Conservation (phyloP, 345 rosid species). For the Eucalyptus curtisii region DNA sequence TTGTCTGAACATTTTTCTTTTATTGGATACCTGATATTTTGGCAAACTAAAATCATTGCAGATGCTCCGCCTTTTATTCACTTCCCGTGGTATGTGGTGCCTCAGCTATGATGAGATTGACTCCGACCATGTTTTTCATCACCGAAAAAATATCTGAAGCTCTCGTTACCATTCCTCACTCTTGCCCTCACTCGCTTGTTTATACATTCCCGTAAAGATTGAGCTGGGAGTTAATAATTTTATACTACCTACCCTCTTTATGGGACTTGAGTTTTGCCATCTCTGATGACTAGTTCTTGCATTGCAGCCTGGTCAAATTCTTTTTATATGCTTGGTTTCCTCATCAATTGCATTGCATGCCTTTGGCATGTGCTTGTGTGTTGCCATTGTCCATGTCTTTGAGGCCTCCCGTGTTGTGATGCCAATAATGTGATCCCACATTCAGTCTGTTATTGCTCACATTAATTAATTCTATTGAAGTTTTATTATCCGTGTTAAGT, state of each 20-base stretch:
- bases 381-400: background rate
- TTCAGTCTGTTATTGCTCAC: too few relatives aligned
- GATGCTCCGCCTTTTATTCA: background rate
- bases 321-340: background rate
- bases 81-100: background rate
- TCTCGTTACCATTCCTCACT: background rate
- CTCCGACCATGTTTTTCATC: background rate
- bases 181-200: background rate
- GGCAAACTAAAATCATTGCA: background rate
- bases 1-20: background rate
- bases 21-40: background rate
- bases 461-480: too few relatives aligned
- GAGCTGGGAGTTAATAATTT: background rate
- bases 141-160: background rate
- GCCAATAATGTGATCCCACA: too few relatives aligned
- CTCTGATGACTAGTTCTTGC: background rate
- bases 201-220: background rate
- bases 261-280: background rate
- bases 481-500: too few relatives aligned
- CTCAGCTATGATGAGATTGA: background rate
- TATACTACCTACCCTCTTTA: background rate
- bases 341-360: background rate
- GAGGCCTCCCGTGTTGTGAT: background rate
- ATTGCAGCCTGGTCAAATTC: background rate
- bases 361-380: background rate